A percentile compares a stretch with the other conserved stretches of the same genome.
These are phyloP conservation scores for Diaporthe destruens DNA, from an alignment of 2,329 filamentous ascomycete genomes.

Conservation along the genomic window DNA sequence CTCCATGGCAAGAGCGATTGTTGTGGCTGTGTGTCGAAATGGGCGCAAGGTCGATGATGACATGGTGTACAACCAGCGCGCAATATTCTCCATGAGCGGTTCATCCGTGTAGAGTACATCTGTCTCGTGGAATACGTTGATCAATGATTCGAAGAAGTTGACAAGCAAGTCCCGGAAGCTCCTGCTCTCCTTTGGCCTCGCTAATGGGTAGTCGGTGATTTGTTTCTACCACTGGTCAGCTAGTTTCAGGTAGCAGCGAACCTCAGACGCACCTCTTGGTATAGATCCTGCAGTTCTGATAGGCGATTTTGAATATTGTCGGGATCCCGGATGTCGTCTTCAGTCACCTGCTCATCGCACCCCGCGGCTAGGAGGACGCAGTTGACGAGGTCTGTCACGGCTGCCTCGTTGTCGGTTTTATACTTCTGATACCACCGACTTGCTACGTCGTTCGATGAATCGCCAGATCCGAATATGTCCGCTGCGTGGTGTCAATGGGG, in stretches of 20 bases:
- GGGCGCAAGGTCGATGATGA: constrained; percentile 88
- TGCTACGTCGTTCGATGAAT: constrained; percentile 68
- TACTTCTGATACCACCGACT: constrained; percentile 72
- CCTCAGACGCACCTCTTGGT: constrained; percentile 75
- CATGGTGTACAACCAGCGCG: constrained; percentile 91
- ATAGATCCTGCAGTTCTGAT: constrained; percentile 87
- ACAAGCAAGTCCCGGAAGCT: constrained; percentile 83
- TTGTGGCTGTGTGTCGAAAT: constrained; percentile 93
- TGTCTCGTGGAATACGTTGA: constrained; percentile 84
- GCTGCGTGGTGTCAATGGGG: constrained; percentile 58
- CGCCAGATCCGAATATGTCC: constrained; percentile 73
- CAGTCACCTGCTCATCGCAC: constrained; percentile 81
- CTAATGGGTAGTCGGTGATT: constrained; percentile 91
- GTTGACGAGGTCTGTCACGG: constrained; percentile 74
- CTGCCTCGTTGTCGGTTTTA: constrained; percentile 63
- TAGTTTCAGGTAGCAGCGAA: background rate
- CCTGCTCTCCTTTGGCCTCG: constrained; percentile 80
- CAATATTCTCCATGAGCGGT: constrained; percentile 87
- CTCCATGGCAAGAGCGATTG: constrained; percentile 83
- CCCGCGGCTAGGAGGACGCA: constrained; percentile 80
- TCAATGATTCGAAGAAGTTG: constrained; percentile 82
- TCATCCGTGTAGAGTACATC: constrained; percentile 82
- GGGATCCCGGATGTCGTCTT: constrained; percentile 88
- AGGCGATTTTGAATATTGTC: constrained; percentile 87
- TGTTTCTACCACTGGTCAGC: constrained; percentile 65